Conservation (phyloP, 139 green algal genomes). For the Closterium sp. region DNA sequence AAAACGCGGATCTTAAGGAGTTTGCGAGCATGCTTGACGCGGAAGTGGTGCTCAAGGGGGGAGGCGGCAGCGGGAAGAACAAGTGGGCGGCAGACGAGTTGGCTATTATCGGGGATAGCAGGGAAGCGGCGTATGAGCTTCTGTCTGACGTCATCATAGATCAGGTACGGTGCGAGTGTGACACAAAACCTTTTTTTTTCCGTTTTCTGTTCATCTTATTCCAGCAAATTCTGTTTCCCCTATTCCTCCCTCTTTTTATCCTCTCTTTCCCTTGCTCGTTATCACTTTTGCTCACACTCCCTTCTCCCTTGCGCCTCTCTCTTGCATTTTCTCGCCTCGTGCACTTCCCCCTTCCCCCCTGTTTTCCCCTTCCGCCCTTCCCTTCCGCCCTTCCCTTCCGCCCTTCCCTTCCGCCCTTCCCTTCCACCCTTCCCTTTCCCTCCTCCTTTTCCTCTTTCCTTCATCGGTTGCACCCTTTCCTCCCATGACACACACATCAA, state of each 20-base stretch:
- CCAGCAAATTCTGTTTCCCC: neutral
- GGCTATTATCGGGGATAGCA: neutral
- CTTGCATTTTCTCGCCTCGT: too few relatives aligned
- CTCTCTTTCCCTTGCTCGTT: neutral
- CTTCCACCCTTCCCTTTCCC: too few relatives aligned
- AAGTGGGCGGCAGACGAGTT: neutral
- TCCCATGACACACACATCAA: too few relatives aligned
- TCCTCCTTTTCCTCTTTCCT: too few relatives aligned
- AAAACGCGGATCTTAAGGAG: conserved; percentile 2
- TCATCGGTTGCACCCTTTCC: too few relatives aligned
- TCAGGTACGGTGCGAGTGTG: neutral
- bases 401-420: neutral
- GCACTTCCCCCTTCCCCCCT: neutral
- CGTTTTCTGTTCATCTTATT: neutral
- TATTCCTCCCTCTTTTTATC: neutral
- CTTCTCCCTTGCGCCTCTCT: too few relatives aligned
- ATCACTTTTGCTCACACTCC: too few relatives aligned
- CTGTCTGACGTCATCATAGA: neutral
- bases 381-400: neutral
- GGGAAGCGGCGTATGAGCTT: neutral
- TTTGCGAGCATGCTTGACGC: neutral
- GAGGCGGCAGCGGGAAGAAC: neutral
- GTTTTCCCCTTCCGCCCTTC: neutral
- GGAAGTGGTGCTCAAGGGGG: neutral
- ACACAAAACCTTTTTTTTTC: neutral